Evolutionary conservation across 129 eudicot species (phyloP).

Genomic region (Gnaphalium uliginosum): DNA sequence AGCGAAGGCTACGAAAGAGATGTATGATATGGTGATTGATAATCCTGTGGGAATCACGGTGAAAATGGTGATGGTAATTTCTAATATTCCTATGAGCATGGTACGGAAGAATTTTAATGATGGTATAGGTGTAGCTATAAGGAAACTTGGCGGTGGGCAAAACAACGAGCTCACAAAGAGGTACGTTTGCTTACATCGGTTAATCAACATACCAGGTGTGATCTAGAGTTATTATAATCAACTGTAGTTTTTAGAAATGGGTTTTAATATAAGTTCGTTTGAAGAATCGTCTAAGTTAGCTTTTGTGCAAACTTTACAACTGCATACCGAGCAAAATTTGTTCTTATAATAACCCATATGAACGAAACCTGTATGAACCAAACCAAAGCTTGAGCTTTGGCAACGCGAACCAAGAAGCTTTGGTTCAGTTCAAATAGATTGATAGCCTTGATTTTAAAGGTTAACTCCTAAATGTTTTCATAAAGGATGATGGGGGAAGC

Average conservation of each 20-base stretch:
- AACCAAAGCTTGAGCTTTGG: not conserved
- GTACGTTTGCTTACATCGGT: conserved; percentile 24
- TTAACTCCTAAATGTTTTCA: conserved; percentile 6
- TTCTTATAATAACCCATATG: not conserved
- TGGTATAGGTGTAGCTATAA: conserved; percentile 63
- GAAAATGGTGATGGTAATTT: conserved; percentile 58
- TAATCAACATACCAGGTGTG: conserved; percentile 1
- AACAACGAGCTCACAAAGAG: conserved; percentile 61
- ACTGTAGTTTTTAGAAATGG: not conserved
- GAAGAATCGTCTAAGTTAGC: not conserved
- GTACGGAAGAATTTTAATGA: conserved; percentile 66
- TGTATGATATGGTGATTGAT: conserved; percentile 62
- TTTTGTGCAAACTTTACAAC: not conserved
- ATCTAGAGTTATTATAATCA: not conserved
- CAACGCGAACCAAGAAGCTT: conserved; percentile 12
- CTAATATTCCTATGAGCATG: conserved; percentile 68
- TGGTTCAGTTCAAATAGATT: not conserved
- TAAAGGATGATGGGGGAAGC: conserved; percentile 67
- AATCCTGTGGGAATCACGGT: conserved; percentile 56
- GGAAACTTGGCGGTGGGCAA: conserved; percentile 62
- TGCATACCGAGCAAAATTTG: not conserved
- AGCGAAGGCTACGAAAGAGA: conserved; percentile 59
- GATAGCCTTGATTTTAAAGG: conserved; percentile 2
- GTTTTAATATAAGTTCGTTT: not conserved
- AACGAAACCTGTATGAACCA: not conserved